Conservation (phyloP, 352 stramenopile genomes). For the Globisporangium apiculatum region DNA sequence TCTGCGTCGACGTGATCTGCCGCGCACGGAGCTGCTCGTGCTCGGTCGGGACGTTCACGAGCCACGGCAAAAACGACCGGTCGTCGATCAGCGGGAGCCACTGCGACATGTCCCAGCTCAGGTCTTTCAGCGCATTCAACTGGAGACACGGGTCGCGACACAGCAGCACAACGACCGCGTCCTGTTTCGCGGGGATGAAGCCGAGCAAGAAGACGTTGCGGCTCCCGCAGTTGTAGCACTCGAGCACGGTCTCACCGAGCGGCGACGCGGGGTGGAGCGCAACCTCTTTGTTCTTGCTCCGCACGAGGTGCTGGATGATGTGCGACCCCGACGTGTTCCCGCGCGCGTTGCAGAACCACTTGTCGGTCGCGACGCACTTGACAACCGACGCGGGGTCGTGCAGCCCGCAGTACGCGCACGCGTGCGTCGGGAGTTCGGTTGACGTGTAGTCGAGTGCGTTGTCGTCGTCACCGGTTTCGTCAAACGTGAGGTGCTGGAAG, state of each 20-base stretch:
- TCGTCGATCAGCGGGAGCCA: conserved; percentile 99
- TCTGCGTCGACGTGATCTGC: conserved; percentile 91
- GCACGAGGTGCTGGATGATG: conserved; percentile 98
- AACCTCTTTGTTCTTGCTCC: conserved; percentile 88
- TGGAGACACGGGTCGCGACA: conserved; percentile 96
- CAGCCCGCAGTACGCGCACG: conserved; percentile 97
- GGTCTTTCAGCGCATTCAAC: conserved; percentile 96
- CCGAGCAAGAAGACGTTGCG: conserved; percentile 98
- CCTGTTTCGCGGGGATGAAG: conserved; percentile 96
- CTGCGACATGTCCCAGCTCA: conserved; percentile 98
- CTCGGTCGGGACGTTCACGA: conserved; percentile 93
- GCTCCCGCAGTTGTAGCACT: conserved; percentile 99
- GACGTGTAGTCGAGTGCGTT: conserved; percentile 64
- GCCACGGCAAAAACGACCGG: conserved; percentile 94
- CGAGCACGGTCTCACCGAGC: conserved; percentile 95
- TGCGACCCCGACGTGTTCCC: conserved; percentile 93
- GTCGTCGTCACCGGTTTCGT: conserved; percentile 68
- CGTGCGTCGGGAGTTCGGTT: conserved; percentile 81
- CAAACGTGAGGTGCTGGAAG: conserved; percentile 61
- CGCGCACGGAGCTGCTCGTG: conserved; percentile 90
- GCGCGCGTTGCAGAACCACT: conserved; percentile 99
- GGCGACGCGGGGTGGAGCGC: conserved; percentile 93
- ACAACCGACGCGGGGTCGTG: conserved; percentile 95
- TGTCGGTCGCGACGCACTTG: conserved; percentile 93
- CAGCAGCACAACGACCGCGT: conserved; percentile 96